Percentiles rank a stretch among this genome's conserved stretches.
Conservation (phyloP, 805 yeast species). For the Barnettozyma siamensis region DNA sequence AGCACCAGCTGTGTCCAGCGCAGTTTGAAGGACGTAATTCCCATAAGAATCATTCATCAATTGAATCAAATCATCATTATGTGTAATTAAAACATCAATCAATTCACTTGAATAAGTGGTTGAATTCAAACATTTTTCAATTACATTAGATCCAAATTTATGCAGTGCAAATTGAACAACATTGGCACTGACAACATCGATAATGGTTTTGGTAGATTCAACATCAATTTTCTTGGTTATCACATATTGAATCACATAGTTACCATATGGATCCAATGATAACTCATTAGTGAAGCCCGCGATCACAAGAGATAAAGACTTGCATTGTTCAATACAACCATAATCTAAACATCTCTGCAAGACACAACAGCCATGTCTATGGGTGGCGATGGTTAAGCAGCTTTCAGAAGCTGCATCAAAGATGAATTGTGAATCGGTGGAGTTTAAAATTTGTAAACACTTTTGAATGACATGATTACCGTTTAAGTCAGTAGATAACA, state of each 20-base stretch:
- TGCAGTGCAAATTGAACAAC: constrained; percentile 59
- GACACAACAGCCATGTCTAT: constrained; percentile 97
- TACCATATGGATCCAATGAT: constrained; percentile 91
- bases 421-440: constrained; percentile 77
- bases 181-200: constrained; percentile 28
- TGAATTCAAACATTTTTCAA: constrained; percentile 75
- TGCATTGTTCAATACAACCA: constrained; percentile 67
- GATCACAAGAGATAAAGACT: constrained; percentile 58
- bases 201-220: constrained; percentile 29
- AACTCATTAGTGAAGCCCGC: constrained; percentile 63
- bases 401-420: constrained; percentile 76
- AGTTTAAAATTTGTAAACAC: constrained; percentile 66
- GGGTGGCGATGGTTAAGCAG: constrained; percentile 82
- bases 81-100: constrained; percentile 41
- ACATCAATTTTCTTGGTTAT: constrained; percentile 37
- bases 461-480: constrained; percentile 97
- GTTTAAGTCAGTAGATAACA: constrained; percentile 80
- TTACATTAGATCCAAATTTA: constrained; percentile 90
- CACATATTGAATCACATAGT: constrained; percentile 94
- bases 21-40: constrained; percentile 91
- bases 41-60: constrained; percentile 89
- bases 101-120: constrained; percentile 40
- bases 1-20: constrained; percentile 53
- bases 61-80: constrained; percentile 32
- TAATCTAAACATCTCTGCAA: constrained; percentile 91